phyloP scores from a whole-genome alignment of 1,284 basidiomycete genomes.

The Ustilago curta region DNA sequence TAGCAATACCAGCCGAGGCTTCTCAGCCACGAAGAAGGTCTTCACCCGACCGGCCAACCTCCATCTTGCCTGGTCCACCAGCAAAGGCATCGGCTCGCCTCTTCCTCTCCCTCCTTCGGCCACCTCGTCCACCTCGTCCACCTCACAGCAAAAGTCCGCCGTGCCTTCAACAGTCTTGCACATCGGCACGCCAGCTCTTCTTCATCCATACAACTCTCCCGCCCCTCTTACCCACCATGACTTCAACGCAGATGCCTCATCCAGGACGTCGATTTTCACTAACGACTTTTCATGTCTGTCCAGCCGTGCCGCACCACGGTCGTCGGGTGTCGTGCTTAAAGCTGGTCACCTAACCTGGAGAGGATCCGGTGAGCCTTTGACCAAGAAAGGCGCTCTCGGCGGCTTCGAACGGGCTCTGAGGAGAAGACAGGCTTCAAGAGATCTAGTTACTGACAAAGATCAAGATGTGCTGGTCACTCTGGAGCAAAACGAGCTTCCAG shows the following conservation, averaged over 20 bases:
- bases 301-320: no score
- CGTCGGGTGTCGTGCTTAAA: constrained; percentile 1
- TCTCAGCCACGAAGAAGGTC: constrained; percentile 8
- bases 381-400: constrained; percentile 1
- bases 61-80: constrained; percentile 26
- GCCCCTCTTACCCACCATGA: background rate
- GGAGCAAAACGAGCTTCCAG: constrained; percentile 2
- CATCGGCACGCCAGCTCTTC: background rate
- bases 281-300: background rate
- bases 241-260: background rate
- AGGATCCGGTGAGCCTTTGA: background rate
- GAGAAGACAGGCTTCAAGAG: constrained; percentile 9
- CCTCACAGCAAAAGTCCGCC: background rate
- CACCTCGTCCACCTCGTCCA: no score
- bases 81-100: constrained; percentile 4
- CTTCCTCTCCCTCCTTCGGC: background rate
- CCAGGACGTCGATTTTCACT: background rate
- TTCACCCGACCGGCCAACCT: constrained; percentile 33
- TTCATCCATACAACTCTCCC: constrained; percentile 25
- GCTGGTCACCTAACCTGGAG: constrained; percentile 21
- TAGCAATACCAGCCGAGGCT: background rate
- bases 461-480: constrained; percentile 12
- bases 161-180: background rate
- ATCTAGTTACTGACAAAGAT: constrained; percentile 1
- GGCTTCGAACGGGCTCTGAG: constrained; percentile 26